A percentile compares a stretch with the other conserved stretches of the same genome.
Conservation (phyloP, 2,329 filamentous ascomycete species). For the Penicillium digitatum region DNA sequence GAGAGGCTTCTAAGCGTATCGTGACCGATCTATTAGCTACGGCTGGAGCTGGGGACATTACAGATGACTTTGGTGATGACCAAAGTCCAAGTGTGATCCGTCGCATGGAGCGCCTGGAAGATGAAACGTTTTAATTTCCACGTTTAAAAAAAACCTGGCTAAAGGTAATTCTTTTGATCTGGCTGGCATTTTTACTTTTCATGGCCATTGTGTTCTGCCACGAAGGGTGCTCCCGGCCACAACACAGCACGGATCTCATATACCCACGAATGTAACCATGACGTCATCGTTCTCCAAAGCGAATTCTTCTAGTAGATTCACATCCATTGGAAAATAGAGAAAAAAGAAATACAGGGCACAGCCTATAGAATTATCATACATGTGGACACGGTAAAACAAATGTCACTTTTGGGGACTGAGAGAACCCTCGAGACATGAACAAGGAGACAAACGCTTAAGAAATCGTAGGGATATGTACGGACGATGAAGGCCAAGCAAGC, state of each 20-base stretch:
- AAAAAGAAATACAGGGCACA: constrained; percentile 1
- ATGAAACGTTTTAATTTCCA: constrained; percentile 44
- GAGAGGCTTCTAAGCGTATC: constrained; percentile 49
- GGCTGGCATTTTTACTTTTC: neutral
- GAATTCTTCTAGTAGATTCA: constrained; percentile 2
- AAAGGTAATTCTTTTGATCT: neutral
- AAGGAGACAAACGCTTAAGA: constrained; percentile 11
- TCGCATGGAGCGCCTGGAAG: constrained; percentile 40
- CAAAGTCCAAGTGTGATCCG: constrained; percentile 47
- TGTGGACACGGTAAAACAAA: constrained; percentile 1
- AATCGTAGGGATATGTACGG: constrained; percentile 14
- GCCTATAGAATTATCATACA: constrained; percentile 18
- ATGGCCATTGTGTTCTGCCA: neutral
- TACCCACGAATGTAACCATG: neutral
- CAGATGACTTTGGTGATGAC: constrained; percentile 36
- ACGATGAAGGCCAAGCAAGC: neutral
- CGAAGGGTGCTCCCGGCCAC: neutral
- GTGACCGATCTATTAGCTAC: constrained; percentile 47
- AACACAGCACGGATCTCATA: neutral
- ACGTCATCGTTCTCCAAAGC: neutral
- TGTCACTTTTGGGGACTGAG: constrained; percentile 11
- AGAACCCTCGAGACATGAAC: neutral
- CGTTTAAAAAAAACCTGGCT: neutral
- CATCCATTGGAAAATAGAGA: constrained; percentile 15
- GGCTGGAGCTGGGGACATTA: constrained; percentile 43